Percentiles rank a stretch among this genome's conserved stretches.
phyloP scores from a whole-genome alignment of 768 basidiomycete species.

The Epithele typhae region DNA sequence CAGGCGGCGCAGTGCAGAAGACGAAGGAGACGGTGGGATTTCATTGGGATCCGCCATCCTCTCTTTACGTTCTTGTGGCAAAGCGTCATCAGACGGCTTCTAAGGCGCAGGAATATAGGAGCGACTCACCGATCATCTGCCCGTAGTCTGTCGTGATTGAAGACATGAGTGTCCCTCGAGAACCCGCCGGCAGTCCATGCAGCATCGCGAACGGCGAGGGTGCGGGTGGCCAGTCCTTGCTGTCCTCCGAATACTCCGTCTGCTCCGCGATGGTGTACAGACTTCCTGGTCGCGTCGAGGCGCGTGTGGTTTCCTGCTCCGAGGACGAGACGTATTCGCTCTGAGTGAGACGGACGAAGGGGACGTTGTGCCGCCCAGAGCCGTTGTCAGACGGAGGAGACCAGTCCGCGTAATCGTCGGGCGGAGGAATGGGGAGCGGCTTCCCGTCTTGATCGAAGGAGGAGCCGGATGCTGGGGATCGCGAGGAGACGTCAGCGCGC shows the following conservation, averaged over 20 bases:
- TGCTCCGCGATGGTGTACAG: slow-evolving; percentile 66
- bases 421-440: slow-evolving; percentile 21
- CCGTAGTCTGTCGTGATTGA: slow-evolving; percentile 56
- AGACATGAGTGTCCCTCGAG: slow-evolving; percentile 35
- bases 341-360: slow-evolving; percentile 17
- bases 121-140: slow-evolving; percentile 48
- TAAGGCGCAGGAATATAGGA: not conserved
- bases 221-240: slow-evolving; percentile 8
- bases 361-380: slow-evolving; percentile 19
- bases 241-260: slow-evolving; percentile 53
- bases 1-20: slow-evolving; percentile 58
- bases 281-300: slow-evolving; percentile 17
- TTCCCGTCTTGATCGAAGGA: slow-evolving; percentile 15
- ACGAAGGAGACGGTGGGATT: slow-evolving; percentile 62
- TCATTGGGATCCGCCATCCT: slow-evolving; percentile 37
- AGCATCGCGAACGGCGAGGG: not conserved
- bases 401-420: slow-evolving; percentile 10
- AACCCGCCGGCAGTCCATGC: slow-evolving; percentile 2
- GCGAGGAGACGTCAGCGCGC: not conserved
- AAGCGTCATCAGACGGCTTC: too few relatives aligned
- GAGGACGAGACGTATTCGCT: slow-evolving; percentile 14
- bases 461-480: too few relatives aligned
- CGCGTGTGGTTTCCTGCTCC: slow-evolving; percentile 9
- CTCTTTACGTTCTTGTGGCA: too few relatives aligned
- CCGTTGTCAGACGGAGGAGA: slow-evolving; percentile 4